Conservation (phyloP, 305 asterid genomes). For the Fraxinus floribunda region DNA sequence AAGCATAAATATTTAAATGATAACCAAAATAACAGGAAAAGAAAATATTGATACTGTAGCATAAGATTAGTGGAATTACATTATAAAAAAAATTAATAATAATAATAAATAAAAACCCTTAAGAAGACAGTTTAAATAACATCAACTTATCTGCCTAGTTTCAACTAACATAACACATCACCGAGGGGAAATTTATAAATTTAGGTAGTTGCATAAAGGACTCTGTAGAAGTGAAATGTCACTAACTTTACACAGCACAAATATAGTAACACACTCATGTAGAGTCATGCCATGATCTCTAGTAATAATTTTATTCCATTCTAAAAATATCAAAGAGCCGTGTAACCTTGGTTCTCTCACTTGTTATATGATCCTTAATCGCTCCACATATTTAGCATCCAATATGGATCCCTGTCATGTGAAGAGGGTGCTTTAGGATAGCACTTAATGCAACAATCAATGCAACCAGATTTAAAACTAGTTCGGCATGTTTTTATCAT, state of each 20-base stretch:
- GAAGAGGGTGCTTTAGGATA: neutral
- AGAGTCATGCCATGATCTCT: neutral
- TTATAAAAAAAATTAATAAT: neutral
- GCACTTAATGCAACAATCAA: neutral
- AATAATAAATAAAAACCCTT: neutral
- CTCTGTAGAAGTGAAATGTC: neutral
- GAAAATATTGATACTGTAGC: neutral
- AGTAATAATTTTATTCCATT: neutral
- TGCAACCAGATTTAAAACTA: neutral
- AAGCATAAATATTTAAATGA: neutral
- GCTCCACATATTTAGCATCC: neutral
- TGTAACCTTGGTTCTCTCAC: neutral
- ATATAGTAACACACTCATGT: neutral
- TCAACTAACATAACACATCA: neutral
- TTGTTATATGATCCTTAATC: neutral
- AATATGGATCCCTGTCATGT: neutral
- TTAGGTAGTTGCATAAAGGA: neutral
- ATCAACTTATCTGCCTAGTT: neutral
- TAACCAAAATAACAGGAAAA: conserved; percentile 2
- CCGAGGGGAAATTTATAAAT: neutral
- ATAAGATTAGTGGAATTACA: neutral
- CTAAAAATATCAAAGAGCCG: neutral
- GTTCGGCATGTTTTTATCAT: neutral
- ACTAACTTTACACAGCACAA: neutral
- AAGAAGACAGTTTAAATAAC: neutral